These are phyloP conservation scores for Ogataea trehalophila DNA, from an alignment of 805 yeast genomes.

Conservation along the genomic window DNA sequence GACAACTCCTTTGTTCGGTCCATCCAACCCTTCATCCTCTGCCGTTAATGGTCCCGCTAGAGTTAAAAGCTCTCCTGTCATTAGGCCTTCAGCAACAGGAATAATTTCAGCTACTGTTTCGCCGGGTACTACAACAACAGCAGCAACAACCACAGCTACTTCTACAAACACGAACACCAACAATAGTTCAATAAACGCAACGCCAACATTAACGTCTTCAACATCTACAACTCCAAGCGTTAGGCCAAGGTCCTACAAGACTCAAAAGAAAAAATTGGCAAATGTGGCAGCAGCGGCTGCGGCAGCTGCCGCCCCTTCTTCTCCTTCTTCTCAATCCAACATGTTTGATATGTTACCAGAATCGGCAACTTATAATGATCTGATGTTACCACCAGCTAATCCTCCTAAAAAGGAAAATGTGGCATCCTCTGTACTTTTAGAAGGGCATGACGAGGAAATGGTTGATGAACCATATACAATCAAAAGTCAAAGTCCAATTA, in stretches of 20 bases:
- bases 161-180: neutral
- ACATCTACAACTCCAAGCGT: neutral
- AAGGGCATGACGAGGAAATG: neutral
- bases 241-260: neutral
- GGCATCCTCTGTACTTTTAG: too few species aligned
- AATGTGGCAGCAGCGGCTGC: neutral
- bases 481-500: neutral
- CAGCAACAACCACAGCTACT: slow-evolving; percentile 4
- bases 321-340: slow-evolving; percentile 1
- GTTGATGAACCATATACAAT: slow-evolving; percentile 5
- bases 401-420: slow-evolving; percentile 7
- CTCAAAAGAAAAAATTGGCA: slow-evolving; percentile 5
- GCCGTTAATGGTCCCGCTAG: neutral
- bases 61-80: slow-evolving; percentile 4
- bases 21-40: slow-evolving; percentile 18
- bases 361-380: slow-evolving; percentile 26
- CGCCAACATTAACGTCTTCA: slow-evolving; percentile 1
- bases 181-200: neutral
- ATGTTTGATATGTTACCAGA: slow-evolving; percentile 29
- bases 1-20: slow-evolving; percentile 35
- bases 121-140: slow-evolving; percentile 4
- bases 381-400: slow-evolving; percentile 24
- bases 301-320: neutral
- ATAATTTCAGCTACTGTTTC: neutral
- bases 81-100: slow-evolving; percentile 4